These are phyloP conservation scores for Letharia columbiana DNA, from an alignment of 495 filamentous ascomycete genomes.

Conservation along the genomic window DNA sequence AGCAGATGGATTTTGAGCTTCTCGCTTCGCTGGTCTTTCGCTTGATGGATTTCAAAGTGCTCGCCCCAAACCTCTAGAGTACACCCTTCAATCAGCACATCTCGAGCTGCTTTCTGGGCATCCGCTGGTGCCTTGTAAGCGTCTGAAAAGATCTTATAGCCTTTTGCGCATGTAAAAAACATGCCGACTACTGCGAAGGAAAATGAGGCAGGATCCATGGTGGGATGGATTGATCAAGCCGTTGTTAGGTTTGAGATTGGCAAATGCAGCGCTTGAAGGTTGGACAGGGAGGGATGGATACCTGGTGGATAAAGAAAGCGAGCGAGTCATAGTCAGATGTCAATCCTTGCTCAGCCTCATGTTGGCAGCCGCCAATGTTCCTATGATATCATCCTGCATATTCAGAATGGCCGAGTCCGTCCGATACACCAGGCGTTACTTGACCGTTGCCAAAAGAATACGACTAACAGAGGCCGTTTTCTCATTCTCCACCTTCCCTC, in stretches of 20 bases:
- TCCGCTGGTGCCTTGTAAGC: background rate
- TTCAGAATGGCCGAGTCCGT: background rate
- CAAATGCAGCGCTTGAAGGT: background rate
- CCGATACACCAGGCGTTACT: background rate
- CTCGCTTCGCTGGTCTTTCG: background rate
- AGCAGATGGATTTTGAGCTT: background rate
- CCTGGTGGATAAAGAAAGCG: background rate
- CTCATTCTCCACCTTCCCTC: background rate
- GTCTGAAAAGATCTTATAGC: constrained; percentile 1
- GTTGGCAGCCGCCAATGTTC: background rate
- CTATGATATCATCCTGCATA: constrained; percentile 2
- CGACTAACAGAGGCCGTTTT: background rate
- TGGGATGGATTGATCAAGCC: background rate
- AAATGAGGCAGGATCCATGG: background rate
- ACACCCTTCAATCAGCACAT: background rate
- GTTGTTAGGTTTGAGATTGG: background rate
- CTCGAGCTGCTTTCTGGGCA: constrained; percentile 1
- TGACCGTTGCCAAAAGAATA: background rate
- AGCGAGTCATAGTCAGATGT: background rate
- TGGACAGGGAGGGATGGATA: background rate
- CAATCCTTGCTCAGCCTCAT: background rate
- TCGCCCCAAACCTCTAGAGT: background rate
- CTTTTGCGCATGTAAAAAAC: background rate
- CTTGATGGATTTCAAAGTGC: background rate
- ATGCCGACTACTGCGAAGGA: background rate